Conservation (phyloP, 2,329 filamentous ascomycete species). For the Alternaria burnsii region DNA sequence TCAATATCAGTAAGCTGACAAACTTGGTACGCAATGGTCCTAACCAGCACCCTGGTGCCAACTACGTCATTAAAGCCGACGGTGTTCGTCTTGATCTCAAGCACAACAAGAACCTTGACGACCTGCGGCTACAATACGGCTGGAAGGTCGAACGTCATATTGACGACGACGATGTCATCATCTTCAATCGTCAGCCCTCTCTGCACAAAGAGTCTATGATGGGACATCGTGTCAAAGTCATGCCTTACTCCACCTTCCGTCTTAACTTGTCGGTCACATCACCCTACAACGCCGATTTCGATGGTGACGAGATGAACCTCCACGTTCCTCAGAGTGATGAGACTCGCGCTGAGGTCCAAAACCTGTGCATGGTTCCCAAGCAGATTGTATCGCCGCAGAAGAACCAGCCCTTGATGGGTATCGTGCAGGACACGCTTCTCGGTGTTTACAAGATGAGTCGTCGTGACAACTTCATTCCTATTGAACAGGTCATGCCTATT, state of each 20-base stretch:
- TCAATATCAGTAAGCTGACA: constrained; percentile 94
- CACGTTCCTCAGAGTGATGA: constrained; percentile 99
- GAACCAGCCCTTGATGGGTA: constrained; percentile 98
- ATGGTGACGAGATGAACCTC: constrained; percentile 99
- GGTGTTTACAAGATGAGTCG: constrained; percentile 97
- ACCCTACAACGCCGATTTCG: constrained; percentile 99
- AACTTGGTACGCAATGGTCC: constrained; percentile 91
- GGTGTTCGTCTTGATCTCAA: constrained; percentile 94
- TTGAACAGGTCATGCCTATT: constrained; percentile 94
- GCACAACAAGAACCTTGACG: constrained; percentile 86
- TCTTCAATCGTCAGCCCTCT: constrained; percentile 99
- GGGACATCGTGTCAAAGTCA: constrained; percentile 96
- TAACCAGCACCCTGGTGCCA: constrained; percentile 92
- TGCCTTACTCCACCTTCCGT: constrained; percentile 99
- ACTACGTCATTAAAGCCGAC: constrained; percentile 93
- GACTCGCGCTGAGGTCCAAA: constrained; percentile 90
- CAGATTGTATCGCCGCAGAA: constrained; percentile 98
- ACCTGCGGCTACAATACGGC: constrained; percentile 89
- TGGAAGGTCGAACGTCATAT: constrained; percentile 99
- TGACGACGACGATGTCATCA: constrained; percentile 94
- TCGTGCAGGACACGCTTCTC: constrained; percentile 96
- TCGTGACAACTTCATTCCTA: constrained; percentile 87
- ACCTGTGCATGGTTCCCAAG: constrained; percentile 95
- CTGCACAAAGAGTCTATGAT: constrained; percentile 99
- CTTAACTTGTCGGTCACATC: constrained; percentile 97